Evolutionary conservation across 1,139 yeast species (phyloP).

Genomic region (Sugiyamaella xylanicola): DNA sequence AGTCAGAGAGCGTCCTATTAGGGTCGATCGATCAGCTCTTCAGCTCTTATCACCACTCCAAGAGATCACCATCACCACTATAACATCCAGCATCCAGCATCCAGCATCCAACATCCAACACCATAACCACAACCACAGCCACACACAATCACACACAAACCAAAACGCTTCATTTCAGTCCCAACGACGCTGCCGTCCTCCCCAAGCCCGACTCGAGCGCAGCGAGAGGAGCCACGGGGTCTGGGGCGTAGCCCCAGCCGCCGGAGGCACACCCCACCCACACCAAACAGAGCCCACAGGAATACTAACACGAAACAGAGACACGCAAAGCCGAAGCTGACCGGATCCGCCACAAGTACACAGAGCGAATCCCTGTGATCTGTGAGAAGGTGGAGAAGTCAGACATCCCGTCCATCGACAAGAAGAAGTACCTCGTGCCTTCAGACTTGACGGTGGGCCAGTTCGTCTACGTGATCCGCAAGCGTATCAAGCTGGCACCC

Average conservation of each 20-base stretch:
- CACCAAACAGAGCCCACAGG: neutral
- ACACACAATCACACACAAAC: too few species aligned
- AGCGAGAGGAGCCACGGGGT: neutral
- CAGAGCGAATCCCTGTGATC: conserved; percentile 90
- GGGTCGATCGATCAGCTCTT: too few species aligned
- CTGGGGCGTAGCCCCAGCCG: conserved; percentile 1
- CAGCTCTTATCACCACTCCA: too few species aligned
- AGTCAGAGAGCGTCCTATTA: too few species aligned
- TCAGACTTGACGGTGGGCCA: conserved; percentile 96
- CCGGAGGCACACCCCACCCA: neutral
- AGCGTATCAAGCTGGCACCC: conserved; percentile 91
- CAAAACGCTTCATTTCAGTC: too few species aligned
- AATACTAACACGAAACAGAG: conserved; percentile 48
- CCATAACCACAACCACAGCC: neutral
- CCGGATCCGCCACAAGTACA: conserved; percentile 85
- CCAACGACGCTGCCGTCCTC: neutral
- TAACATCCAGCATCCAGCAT: too few species aligned
- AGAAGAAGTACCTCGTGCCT: conserved; percentile 95
- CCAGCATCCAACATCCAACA: too few species aligned
- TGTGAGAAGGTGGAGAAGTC: conserved; percentile 98
- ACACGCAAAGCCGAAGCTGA: conserved; percentile 96
- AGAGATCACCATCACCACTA: too few species aligned
- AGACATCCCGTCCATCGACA: conserved; percentile 94
- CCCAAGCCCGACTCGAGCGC: conserved; percentile 1
- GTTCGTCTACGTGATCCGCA: conserved; percentile 94